Evolutionary conservation across 2,329 filamentous ascomycete genomes (phyloP), one percentile per base, ranked within the genome.

Genomic region (Phialemoniopsis sp.): DNA sequence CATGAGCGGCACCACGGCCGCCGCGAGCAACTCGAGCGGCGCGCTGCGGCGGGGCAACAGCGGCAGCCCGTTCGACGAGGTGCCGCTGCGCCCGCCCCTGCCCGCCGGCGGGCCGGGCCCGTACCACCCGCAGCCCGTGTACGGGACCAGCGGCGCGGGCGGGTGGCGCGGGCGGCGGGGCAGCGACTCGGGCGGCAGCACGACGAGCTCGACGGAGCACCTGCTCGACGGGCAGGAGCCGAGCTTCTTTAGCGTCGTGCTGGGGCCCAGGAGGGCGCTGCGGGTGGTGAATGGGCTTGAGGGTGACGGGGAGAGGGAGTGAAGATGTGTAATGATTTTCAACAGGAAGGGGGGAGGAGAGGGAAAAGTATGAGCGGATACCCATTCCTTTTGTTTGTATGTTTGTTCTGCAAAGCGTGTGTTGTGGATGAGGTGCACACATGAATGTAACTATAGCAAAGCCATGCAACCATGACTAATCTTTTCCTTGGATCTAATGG

Each of bases 201-300:
- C 57, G 16, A 59, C 54, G 31, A 57, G 58, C 37, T 61, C 60
- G 21, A 61, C 54, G 2, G 62, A 65, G 38, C 52, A 54, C 7
- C 45, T 67, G 45, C 45, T 67, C 18, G 62, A 67, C 16, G 64
- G 63, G 12, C 40, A 39, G 40, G 80, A 85, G 53, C 80, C 80
- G 41, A 80, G 70, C 32, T 86, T 85, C 55, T 76, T 82, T 56
- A 80, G 73, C 36, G 78, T 82, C 29, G 54, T 84, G 50, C 51
- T 84, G 55, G 80, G 80, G 52, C 80, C 80, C 19, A 70, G 79
- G 56, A 66, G 80, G 56, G 84, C 78, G 54, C 60, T 85, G 61
- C 66, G 78, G 56, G 78, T 84, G 34, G 77, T 84, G 15, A 85
- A 85, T 42, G 55, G 56, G 13, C 36, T 59, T 30, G 54, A 56